Evolutionary conservation across 73 alveolate genomes (phyloP).

Genomic region (Paramecium biaurelia): DNA sequence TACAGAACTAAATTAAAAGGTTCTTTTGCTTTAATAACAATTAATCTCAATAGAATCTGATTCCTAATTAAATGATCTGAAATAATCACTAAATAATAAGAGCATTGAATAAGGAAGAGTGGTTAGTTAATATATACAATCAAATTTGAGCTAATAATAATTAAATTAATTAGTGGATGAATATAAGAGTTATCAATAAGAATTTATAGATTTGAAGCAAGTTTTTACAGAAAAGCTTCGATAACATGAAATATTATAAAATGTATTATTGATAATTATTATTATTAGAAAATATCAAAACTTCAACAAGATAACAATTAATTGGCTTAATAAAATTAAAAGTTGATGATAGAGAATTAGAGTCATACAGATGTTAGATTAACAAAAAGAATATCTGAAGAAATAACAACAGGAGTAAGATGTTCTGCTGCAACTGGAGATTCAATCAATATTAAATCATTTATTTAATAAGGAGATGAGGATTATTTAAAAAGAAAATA

Average conservation of each 20-base stretch:
- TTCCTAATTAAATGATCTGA: background rate
- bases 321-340: background rate
- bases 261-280: background rate
- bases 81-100: background rate
- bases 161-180: constrained; percentile 9
- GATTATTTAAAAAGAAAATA: background rate
- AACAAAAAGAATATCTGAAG: background rate
- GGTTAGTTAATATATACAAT: background rate
- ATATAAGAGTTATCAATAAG: background rate
- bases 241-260: background rate
- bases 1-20: background rate
- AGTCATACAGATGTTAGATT: background rate
- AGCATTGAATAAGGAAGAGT: background rate
- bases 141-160: background rate
- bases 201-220: background rate
- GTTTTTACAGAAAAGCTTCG: background rate
- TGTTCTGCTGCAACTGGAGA: constrained; percentile 27
- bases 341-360: background rate
- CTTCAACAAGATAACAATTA: background rate
- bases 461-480: background rate
- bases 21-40: background rate
- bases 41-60: background rate
- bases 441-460: constrained; percentile 9
- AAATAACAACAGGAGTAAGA: constrained; percentile 27
- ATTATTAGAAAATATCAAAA: background rate